These are phyloP conservation scores for Choiromyces venosus DNA, from an alignment of 495 filamentous ascomycete species.

Conservation along the genomic window DNA sequence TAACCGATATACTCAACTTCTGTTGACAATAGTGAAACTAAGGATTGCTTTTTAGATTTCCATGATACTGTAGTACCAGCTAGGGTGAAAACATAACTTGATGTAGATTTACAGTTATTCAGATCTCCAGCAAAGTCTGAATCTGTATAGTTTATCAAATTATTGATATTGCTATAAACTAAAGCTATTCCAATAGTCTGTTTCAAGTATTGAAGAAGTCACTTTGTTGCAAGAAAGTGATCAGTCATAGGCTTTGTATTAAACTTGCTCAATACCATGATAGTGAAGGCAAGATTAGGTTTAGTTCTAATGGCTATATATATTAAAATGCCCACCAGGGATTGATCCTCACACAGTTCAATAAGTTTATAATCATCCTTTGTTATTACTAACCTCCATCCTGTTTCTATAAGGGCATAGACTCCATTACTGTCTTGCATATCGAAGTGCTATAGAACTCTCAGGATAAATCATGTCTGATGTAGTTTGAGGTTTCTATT, in stretches of 20 bases:
- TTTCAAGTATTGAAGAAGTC: slow-evolving; percentile 28
- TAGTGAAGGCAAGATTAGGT: slow-evolving; percentile 32
- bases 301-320: slow-evolving; percentile 36
- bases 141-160: slow-evolving; percentile 16
- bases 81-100: too few relatives aligned
- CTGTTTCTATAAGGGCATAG: neutral
- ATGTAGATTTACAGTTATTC: slow-evolving; percentile 20
- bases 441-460: neutral
- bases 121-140: slow-evolving; percentile 18
- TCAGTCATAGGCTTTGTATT: neutral
- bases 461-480: neutral
- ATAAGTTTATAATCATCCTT: too few relatives aligned
- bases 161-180: neutral
- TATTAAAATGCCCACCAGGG: slow-evolving; percentile 35
- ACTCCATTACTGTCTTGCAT: neutral
- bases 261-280: slow-evolving; percentile 12
- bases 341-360: too few relatives aligned
- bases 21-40: too few relatives aligned
- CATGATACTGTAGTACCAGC: too few relatives aligned
- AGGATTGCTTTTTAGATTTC: too few relatives aligned
- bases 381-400: neutral
- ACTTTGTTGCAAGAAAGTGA: slow-evolving; percentile 19
- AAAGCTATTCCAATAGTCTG: neutral
- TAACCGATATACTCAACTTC: too few relatives aligned
- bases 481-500: too few relatives aligned